phyloP scores from a whole-genome alignment of 2,329 filamentous ascomycete genomes.

The Albophoma yamanashiensis region DNA sequence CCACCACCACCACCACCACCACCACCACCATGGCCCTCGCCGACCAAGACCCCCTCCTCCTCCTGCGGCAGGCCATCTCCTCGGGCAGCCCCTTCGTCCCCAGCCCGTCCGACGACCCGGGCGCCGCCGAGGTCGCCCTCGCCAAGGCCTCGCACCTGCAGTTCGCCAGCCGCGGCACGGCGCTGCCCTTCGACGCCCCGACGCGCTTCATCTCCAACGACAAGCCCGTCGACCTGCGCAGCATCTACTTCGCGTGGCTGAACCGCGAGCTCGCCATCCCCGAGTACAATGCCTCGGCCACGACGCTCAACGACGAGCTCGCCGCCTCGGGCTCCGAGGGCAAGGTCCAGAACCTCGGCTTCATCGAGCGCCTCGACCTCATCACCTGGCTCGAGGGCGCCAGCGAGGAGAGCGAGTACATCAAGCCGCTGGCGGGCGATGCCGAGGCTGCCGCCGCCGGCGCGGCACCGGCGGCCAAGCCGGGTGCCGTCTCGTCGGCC shows the following conservation, averaged over 20 bases:
- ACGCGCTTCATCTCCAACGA: constrained; percentile 82
- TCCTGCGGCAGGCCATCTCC: constrained; percentile 75
- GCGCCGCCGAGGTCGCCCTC: constrained; percentile 52
- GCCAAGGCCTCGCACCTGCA: constrained; percentile 69
- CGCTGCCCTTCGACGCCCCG: constrained; percentile 57
- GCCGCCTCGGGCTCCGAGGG: constrained; percentile 47
- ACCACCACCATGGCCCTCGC: constrained; percentile 41
- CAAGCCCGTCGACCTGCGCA: constrained; percentile 73
- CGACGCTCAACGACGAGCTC: constrained; percentile 71
- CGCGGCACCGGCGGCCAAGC: constrained; percentile 21
- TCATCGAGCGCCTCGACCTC: constrained; percentile 83
- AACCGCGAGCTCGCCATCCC: constrained; percentile 85
- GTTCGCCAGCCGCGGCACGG: constrained; percentile 53
- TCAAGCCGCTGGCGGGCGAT: constrained; percentile 69
- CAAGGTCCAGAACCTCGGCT: constrained; percentile 77
- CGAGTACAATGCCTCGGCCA: constrained; percentile 80
- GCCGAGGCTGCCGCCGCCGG: constrained; percentile 32
- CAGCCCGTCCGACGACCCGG: constrained; percentile 57
- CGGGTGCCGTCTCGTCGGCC: constrained; percentile 30
- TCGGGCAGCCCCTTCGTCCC: constrained; percentile 60
- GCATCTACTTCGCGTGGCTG: constrained; percentile 92
- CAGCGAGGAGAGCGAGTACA: constrained; percentile 84
- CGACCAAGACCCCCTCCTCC: constrained; percentile 67
- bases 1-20: not conserved
- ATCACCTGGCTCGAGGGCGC: constrained; percentile 90